Evolutionary conservation across 2,329 filamentous ascomycete species (phyloP), one percentile per base, ranked within the genome.

Genomic region (Penicillium concentricum): DNA sequence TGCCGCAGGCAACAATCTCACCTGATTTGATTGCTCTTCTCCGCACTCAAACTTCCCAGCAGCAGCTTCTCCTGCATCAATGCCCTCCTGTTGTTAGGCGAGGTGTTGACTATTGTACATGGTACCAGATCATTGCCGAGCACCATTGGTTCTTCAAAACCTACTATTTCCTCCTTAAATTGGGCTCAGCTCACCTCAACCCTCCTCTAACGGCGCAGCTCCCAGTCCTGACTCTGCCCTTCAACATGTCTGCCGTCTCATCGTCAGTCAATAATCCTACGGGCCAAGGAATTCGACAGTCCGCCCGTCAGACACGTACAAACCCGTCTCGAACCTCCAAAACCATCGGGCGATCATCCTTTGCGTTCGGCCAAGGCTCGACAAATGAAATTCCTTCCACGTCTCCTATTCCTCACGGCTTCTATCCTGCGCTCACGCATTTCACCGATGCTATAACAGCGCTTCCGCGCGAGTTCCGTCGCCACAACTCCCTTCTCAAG

Each of bases 391-490:
- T 68, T 32, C 62, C 69, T 51, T 54, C 67, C 13, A 64, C 67
- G 13, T 60, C 69, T 54, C 65, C 71, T 58, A 66, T 76, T 18
- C 74, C 76, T 37, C 74, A 77, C 49, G 78, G 77, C 38, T 86
- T 89, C 74, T 87, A 84, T 66, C 86, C 87, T 57, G 86, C 84
- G 24, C 82, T 89, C 61, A 84, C 84, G 39, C 86, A 87, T 72
- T 97, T 99, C 73, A 90, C 93, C 61, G 92, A 97, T 74, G 88
- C 92, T 61, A 91, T 97, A 71, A 88, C 91, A 50, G 92, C 93
- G 38, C 84, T 99, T 26, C 94, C 94, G 5, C 92, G 92, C 74
- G 94, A 99, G 78, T 90, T 97, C 49, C 91, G 96, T 66, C 88
- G 92, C 71, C 93, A 99, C 75, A 96, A 96, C 67, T 97, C 93